Base-by-base conservation (phyloP, 2,329 filamentous ascomycete species). In the Teratosphaeria epicoccoides region DNA sequence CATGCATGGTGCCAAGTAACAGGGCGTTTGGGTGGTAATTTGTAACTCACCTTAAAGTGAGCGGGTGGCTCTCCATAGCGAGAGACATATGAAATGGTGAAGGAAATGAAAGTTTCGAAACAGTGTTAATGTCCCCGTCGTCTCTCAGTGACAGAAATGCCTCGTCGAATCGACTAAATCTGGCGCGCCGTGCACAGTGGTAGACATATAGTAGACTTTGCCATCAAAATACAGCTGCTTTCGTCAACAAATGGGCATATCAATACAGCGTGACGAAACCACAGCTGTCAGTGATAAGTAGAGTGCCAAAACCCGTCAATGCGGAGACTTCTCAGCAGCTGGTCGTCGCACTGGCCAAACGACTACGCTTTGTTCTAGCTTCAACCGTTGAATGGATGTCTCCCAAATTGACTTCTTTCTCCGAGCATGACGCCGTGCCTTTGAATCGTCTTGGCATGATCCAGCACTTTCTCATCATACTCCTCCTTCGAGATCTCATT, bases 341-440 rank as follows among this genome's bases (percentile, higher is more conserved):
- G n/a, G n/a, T n/a, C n/a, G n/a, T n/a, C n/a, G n/a, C n/a, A n/a
- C n/a, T n/a, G n/a, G n/a, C n/a, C n/a, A n/a, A n/a, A n/a, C n/a
- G n/a, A n/a, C n/a, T n/a, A n/a, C n/a, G n/a, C n/a, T n/a, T n/a
- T 29, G 28, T 29, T 14, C 6, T 29, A 5, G 6, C 9, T 14
- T 5, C n/a, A 40, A 9, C 33, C 33, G 14, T 40, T 40, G 33
- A 40, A 46, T 14, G 65, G 65, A 56, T 67, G 64, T 29, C 63
- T 55, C 5, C 69, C 66, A 55, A 69, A 70, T 50, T 73, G 70
- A 57, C 69, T 72, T 29, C 68, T 55, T 37, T 69, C 61, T 1
- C 71, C 71, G 61, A 73, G 66, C 47, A 64, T 59, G 11, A 72
- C 66, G 2, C 71, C 70, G 22, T 65, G 60, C 40, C 58, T 63